Evolutionary conservation across 345 rosid genomes (phyloP).

Genomic region (Euphorbia tirucalli): DNA sequence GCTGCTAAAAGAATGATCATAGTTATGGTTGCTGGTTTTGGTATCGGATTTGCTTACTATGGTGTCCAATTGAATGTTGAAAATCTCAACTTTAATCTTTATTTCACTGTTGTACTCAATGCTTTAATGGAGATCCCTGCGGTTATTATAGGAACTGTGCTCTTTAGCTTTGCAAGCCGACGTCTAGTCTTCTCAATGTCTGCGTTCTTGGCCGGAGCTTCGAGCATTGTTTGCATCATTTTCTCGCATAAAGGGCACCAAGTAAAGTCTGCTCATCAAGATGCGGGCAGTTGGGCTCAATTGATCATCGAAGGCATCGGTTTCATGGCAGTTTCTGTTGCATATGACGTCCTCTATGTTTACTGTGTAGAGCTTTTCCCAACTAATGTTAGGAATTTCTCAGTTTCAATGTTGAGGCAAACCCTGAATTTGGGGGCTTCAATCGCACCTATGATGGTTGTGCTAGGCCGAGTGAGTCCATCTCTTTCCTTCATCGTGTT

Average conservation of each 20-base stretch:
- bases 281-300: conserved; percentile 48
- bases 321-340: conserved; percentile 64
- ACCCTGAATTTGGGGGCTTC: conserved; percentile 77
- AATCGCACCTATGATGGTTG: conserved; percentile 60
- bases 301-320: conserved; percentile 51
- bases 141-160: conserved; percentile 45
- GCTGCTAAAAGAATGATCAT: conserved; percentile 50
- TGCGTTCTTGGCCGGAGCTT: conserved; percentile 45
- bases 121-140: conserved; percentile 80
- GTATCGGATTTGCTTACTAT: conserved; percentile 65
- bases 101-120: conserved; percentile 54
- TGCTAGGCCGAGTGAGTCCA: conserved; percentile 48
- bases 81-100: conserved; percentile 64
- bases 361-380: conserved; percentile 72
- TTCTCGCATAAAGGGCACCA: conserved; percentile 30
- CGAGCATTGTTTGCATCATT: conserved; percentile 51
- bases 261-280: background rate
- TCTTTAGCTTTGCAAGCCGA: conserved; percentile 48
- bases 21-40: conserved; percentile 62
- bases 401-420: conserved; percentile 55
- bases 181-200: conserved; percentile 51
- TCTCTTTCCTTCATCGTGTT: conserved; percentile 55
- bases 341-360: conserved; percentile 56
- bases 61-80: conserved; percentile 71
- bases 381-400: conserved; percentile 64